Conservation (phyloP, 2,329 filamentous ascomycete species). For the Calonectria henricotiae region DNA sequence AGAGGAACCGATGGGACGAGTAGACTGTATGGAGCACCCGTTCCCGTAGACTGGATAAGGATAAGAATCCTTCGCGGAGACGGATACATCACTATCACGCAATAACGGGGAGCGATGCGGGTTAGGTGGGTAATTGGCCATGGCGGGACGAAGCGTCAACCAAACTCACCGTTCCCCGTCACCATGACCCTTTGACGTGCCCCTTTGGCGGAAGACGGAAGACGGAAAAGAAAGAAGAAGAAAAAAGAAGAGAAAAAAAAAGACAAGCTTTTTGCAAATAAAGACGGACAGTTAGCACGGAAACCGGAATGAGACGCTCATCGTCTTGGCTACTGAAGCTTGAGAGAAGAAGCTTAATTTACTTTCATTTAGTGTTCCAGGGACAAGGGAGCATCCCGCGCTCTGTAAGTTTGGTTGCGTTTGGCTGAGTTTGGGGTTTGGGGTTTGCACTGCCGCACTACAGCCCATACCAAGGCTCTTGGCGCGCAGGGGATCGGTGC, state of each 20-base stretch:
- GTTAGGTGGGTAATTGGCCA: neutral
- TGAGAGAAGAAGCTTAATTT: constrained; percentile 32
- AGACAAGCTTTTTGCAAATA: constrained; percentile 5
- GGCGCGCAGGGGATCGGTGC: constrained; percentile 37
- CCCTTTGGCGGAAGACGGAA: neutral
- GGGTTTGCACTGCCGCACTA: constrained; percentile 52
- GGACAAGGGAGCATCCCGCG: neutral
- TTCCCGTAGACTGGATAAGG: neutral
- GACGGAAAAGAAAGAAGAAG: neutral
- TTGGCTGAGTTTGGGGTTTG: constrained; percentile 10
- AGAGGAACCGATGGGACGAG: neutral
- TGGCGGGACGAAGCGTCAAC: neutral
- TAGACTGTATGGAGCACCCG: neutral
- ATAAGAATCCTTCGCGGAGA: constrained; percentile 17
- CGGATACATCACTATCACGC: constrained; percentile 6
- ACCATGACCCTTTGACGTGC: neutral
- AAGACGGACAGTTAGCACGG: neutral
- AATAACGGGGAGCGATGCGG: neutral
- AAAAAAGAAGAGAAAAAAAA: neutral
- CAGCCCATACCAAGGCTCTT: constrained; percentile 50
- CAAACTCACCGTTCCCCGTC: neutral
- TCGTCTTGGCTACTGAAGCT: constrained; percentile 35
- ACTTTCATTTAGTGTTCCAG: constrained; percentile 9
- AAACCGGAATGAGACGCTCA: constrained; percentile 5
- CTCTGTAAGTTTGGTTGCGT: neutral